Conservation (phyloP, 331 rosid species). For the Acacia pycnantha region DNA sequence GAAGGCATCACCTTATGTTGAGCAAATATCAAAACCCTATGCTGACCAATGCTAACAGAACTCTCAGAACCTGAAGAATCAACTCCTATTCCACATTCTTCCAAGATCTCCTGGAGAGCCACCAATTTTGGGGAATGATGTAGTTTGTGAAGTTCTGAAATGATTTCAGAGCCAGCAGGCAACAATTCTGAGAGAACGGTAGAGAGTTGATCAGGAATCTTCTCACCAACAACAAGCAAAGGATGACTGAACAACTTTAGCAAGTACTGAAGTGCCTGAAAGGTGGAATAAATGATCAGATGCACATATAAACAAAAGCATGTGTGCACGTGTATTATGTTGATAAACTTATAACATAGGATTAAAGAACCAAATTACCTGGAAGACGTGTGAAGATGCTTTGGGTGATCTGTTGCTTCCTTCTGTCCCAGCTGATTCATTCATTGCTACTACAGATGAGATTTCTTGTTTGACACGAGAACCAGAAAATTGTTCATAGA, state of each 20-base stretch:
- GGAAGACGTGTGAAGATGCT: constrained; percentile 94
- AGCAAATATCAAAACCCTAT: constrained; percentile 92
- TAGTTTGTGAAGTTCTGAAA: constrained; percentile 81
- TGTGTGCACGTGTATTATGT: background rate
- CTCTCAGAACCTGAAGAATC: constrained; percentile 77
- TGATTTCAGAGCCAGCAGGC: constrained; percentile 59
- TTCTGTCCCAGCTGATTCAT: constrained; percentile 62
- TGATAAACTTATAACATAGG: background rate
- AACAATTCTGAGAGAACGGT: constrained; percentile 53
- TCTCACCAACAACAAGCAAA: constrained; percentile 75
- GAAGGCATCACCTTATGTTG: constrained; percentile 75
- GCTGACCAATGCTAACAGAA: constrained; percentile 72
- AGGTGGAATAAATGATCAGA: constrained; percentile 28
- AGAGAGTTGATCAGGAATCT: constrained; percentile 66
- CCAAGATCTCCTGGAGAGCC: constrained; percentile 92
- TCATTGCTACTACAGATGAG: constrained; percentile 67
- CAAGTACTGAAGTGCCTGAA: constrained; percentile 95
- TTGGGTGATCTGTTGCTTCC: constrained; percentile 67
- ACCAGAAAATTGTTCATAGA: constrained; percentile 95
- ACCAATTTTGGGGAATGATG: constrained; percentile 93
- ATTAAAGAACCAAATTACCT: constrained; percentile 45
- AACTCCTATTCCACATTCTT: constrained; percentile 95
- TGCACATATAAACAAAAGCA: background rate
- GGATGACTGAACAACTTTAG: constrained; percentile 97
- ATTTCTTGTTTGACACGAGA: constrained; percentile 79